phyloP scores from a whole-genome alignment of 306 rosid genomes.

The Gillenia trifoliata region DNA sequence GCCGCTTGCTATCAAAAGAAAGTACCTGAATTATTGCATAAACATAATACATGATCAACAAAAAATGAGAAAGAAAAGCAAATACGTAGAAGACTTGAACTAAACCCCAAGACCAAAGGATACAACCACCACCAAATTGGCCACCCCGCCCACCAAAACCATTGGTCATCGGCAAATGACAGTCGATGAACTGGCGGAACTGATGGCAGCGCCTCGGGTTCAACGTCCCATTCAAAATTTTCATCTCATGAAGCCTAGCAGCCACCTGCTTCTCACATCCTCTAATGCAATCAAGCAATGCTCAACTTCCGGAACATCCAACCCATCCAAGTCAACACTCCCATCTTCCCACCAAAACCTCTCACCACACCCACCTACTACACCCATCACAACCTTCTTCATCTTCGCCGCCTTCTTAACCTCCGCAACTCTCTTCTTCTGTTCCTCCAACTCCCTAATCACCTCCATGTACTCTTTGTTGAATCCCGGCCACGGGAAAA shows the following conservation, averaged over 20 bases:
- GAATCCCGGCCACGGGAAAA: background rate
- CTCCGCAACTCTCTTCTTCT: background rate
- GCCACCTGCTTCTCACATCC: constrained; percentile 1
- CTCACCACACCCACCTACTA: background rate
- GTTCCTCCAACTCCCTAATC: background rate
- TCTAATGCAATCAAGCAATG: background rate
- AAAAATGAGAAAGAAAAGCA: background rate
- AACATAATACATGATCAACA: background rate
- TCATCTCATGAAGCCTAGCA: constrained; percentile 6
- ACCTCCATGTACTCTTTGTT: constrained; percentile 11
- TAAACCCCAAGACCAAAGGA: background rate
- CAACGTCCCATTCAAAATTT: background rate
- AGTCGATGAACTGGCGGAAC: background rate
- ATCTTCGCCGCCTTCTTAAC: background rate
- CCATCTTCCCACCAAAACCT: constrained; percentile 7
- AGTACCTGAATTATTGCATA: background rate
- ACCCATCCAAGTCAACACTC: background rate
- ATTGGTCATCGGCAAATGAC: background rate
- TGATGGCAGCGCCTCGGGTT: background rate
- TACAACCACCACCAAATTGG: background rate
- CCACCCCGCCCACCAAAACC: background rate
- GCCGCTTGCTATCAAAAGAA: background rate
- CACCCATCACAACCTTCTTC: background rate
- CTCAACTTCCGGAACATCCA: background rate
- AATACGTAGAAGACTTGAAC: background rate